phyloP scores from a whole-genome alignment of 2,329 filamentous ascomycete genomes.

The Colletotrichum liriopes region DNA sequence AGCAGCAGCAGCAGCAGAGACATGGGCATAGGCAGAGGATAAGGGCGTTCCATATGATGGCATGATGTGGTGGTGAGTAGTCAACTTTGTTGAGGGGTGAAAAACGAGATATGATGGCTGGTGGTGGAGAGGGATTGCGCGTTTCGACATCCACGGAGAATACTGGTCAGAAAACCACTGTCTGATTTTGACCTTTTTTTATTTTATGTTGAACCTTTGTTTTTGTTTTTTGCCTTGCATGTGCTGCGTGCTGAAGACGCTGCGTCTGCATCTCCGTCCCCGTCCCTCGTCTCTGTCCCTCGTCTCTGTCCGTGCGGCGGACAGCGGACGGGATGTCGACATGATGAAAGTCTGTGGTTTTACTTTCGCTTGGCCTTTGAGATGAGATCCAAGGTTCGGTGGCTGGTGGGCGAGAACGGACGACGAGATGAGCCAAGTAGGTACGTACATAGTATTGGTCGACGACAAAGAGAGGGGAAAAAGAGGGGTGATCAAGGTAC shows the following conservation, averaged over 20 bases:
- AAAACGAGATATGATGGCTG: slow-evolving; percentile 40
- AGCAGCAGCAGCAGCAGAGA: not conserved
- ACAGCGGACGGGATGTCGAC: slow-evolving; percentile 13
- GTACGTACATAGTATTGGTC: not conserved
- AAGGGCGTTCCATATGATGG: slow-evolving; percentile 30
- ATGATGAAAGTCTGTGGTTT: slow-evolving; percentile 17
- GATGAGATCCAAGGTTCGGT: slow-evolving; percentile 2
- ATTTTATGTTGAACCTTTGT: not conserved
- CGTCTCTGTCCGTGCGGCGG: slow-evolving; percentile 5
- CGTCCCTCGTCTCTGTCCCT: not conserved
- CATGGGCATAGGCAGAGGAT: slow-evolving; percentile 11
- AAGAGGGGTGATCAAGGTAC: slow-evolving; percentile 14
- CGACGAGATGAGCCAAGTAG: slow-evolving; percentile 4
- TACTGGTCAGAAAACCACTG: too few relatives aligned
- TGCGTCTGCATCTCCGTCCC: slow-evolving; percentile 1
- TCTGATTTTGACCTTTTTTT: too few relatives aligned
- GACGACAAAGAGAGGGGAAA: not conserved
- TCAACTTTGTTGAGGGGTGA: not conserved
- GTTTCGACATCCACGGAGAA: slow-evolving; percentile 11
- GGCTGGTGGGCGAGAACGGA: not conserved
- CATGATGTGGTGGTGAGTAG: slow-evolving; percentile 30
- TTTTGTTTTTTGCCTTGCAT: too few relatives aligned
- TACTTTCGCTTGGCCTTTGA: not conserved
- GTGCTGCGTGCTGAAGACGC: not conserved
- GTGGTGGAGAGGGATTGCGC: slow-evolving; percentile 19